Evolutionary conservation across 371 early-diverging fungal genomes (phyloP), one percentile per base, ranked within the genome.

Genomic region (Umbelopsis sp.): DNA sequence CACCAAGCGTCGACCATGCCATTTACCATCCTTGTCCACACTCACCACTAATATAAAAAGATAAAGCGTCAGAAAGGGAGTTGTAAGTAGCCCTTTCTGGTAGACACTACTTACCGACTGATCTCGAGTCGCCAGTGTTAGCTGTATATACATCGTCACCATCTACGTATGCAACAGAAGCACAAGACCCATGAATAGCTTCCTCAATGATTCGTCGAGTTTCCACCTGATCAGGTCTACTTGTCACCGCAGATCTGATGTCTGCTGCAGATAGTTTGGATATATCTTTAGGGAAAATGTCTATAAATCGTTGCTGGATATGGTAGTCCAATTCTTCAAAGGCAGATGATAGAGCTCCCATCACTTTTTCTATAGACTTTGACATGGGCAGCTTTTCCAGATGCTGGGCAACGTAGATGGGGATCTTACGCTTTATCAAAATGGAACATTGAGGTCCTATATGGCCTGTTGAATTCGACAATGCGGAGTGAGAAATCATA

Each of bases 101-200:
- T 11, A 12, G 6, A 41, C 9, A 18, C 63, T 64, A 73, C 68
- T 86, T 87, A 75, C 89, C 62, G 1, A 89, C 85, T 4, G 88
- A 89, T 25, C 91, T 82, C 22, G 87, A 86, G 70, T 94, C 94
- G 24, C 94, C 96, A 0, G 91, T 89, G 70, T 87, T 87, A 12
- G 94, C 94, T 11, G 94, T 87, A 75, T 90, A 92, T 35, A 96
- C 64, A 63, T 92, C 82, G 44, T 86, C 79, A 7, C 87, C 86
- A 65, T 93, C 92, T 3, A 93, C 50, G 71, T 90, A 91, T 0
- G 93, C 92, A 32, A 91, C 75, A 63, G 94, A 76, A 4, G 93
- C 93, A 70, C 94, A 94, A 1, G 93, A 87, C 1, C 96, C 96
- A 14, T 91, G 71, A 18, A 91, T 76, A 0, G 93, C 93, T 48